These are phyloP conservation scores for Trichophyton mentagrophytes DNA, from an alignment of 2,329 filamentous ascomycete genomes.

Conservation along the genomic window DNA sequence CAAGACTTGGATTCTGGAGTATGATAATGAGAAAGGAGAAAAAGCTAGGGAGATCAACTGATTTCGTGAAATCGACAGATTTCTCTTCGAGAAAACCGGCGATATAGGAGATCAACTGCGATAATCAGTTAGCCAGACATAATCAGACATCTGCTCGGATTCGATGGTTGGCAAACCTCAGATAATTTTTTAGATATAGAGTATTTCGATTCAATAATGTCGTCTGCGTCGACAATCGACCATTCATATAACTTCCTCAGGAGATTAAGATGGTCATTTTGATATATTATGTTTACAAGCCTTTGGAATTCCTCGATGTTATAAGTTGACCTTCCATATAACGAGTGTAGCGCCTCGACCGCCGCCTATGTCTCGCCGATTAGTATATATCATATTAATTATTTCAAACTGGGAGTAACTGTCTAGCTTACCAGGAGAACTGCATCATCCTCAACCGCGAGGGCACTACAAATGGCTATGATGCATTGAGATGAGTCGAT, in stretches of 20 bases:
- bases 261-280: constrained; percentile 55
- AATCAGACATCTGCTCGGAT: neutral
- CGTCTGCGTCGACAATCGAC: constrained; percentile 64
- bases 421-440: constrained; percentile 54
- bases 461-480: constrained; percentile 54
- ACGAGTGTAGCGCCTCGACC: constrained; percentile 68
- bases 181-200: constrained; percentile 85
- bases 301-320: constrained; percentile 64
- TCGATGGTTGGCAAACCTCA: constrained; percentile 47
- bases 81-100: constrained; percentile 74
- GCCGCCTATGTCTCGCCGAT: constrained; percentile 45
- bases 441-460: constrained; percentile 56
- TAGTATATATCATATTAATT: constrained; percentile 2
- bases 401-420: neutral
- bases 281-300: constrained; percentile 68
- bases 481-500: constrained; percentile 60
- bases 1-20: constrained; percentile 71
- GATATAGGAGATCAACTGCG: constrained; percentile 68
- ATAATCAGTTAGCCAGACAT: constrained; percentile 4
- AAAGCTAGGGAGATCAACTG: constrained; percentile 58
- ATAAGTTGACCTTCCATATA: constrained; percentile 65
- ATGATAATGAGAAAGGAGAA: constrained; percentile 68
- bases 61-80: constrained; percentile 51
- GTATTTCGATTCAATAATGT: constrained; percentile 86
- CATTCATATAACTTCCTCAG: constrained; percentile 65